Percentiles rank a stretch among this genome's conserved stretches.
phyloP scores from a whole-genome alignment of 2,329 filamentous ascomycete species.

The Penicillium sp. region DNA sequence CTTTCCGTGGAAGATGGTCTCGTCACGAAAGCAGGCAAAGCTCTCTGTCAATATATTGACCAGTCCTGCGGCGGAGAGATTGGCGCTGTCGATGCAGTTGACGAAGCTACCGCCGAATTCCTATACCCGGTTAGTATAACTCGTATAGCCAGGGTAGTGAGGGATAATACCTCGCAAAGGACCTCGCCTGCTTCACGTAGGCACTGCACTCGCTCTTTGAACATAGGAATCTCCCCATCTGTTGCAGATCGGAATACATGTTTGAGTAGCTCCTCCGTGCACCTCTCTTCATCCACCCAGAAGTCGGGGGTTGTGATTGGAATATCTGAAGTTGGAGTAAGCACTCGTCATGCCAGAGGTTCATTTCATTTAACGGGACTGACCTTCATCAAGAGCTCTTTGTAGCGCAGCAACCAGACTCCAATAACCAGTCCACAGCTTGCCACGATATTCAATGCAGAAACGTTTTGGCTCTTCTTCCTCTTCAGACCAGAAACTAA shows the following conservation, averaged over 20 bases:
- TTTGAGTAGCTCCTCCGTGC: conserved; percentile 69
- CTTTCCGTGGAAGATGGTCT: conserved; percentile 70
- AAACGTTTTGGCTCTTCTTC: conserved; percentile 68
- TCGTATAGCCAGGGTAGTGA: background rate
- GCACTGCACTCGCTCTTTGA: conserved; percentile 73
- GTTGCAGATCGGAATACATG: conserved; percentile 85
- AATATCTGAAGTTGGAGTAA: conserved; percentile 56
- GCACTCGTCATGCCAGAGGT: background rate
- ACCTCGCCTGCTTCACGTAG: conserved; percentile 80
- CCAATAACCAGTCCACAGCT: conserved; percentile 91
- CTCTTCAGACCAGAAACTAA: conserved; percentile 88
- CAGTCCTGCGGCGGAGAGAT: conserved; percentile 75
- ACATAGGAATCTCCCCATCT: conserved; percentile 80
- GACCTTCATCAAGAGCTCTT: conserved; percentile 83
- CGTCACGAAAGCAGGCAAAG: conserved; percentile 85
- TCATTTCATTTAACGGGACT: conserved; percentile 21
- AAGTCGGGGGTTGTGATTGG: conserved; percentile 86
- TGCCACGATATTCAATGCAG: conserved; percentile 75
- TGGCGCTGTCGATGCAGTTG: conserved; percentile 71
- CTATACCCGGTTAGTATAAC: conserved; percentile 43
- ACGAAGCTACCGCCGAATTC: conserved; percentile 73
- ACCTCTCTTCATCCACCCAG: conserved; percentile 76
- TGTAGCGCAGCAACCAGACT: conserved; percentile 85
- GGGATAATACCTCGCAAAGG: conserved; percentile 65
- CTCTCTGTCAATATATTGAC: conserved; percentile 82